Base-by-base conservation (phyloP, 345 rosid genomes). In the Citrus inodora region DNA sequence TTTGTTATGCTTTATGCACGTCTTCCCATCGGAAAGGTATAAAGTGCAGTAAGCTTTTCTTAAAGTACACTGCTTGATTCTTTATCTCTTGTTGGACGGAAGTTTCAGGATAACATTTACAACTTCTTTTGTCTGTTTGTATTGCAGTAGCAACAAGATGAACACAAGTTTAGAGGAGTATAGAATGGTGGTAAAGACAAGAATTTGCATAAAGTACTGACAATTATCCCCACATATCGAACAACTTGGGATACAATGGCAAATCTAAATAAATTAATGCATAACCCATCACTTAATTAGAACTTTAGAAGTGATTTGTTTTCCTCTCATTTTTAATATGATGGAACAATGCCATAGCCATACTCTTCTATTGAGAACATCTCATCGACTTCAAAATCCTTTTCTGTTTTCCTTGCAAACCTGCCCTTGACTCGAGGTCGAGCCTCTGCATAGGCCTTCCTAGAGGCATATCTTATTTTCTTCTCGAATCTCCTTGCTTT, bases 401-500 rank as follows among this genome's bases (percentile, higher is more conserved):
- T 78, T 14, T 92, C 87, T 19, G 80, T 88, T 82, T 95, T 89
- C 90, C 92, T 95, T 1, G 92, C 98, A 46, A 95, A 95, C 64
- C 98, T 75, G n/a, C 98, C 98, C 79, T 93, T 95, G 84, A 95
- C 88, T 55, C 95, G 82, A 19, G 98, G 98, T 71, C 98, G 87
- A 71, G 89, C 89, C 85, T 95, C 98, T 70, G 97, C 97, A 37
- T 93, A 93, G 6, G 98, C 98, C 82, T 95, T 93, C 83, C 98
- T 87, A 27, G 98, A 93, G 62, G 98, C 98, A 86, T 93, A 93
- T 87, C 98, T 87, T 77, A 93, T 93, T n/a, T 98, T 95, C 86
- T 93, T 95, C 83, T 90, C 94, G 33, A 95, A 95, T 78, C 87
- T 95, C 75, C 98, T 83, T 0, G 83, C 82, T 86, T 95, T 95